These are phyloP conservation scores for Metschnikowia vanudenii DNA, from an alignment of 805 yeast genomes.

Conservation along the genomic window DNA sequence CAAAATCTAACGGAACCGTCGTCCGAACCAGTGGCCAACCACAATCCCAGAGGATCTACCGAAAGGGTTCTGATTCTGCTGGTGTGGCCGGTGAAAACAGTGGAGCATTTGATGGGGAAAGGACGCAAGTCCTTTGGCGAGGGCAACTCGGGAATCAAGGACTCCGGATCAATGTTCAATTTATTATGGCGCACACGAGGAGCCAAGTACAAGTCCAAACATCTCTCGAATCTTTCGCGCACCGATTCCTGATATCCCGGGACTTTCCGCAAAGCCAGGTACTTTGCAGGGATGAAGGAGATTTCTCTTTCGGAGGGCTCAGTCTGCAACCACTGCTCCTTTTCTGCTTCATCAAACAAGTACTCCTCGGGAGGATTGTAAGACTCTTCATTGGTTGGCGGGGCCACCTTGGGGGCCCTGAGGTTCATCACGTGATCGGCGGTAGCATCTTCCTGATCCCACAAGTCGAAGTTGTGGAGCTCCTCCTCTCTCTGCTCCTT, in stretches of 20 bases:
- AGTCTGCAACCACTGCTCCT: slow-evolving; percentile 60
- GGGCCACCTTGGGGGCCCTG: slow-evolving; percentile 92
- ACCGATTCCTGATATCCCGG: slow-evolving; percentile 87
- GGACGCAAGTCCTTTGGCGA: slow-evolving; percentile 96
- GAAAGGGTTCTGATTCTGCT: slow-evolving; percentile 80
- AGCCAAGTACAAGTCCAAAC: slow-evolving; percentile 89
- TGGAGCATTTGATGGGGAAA: slow-evolving; percentile 89
- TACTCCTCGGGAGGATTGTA: slow-evolving; percentile 98
- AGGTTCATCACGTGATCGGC: slow-evolving; percentile 84
- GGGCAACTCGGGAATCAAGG: slow-evolving; percentile 92
- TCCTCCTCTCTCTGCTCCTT: slow-evolving; percentile 53
- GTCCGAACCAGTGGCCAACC: slow-evolving; percentile 97
- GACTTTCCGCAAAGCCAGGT: slow-evolving; percentile 77
- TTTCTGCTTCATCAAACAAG: slow-evolving; percentile 74
- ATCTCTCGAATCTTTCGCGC: slow-evolving; percentile 91
- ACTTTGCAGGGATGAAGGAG: slow-evolving; percentile 81
- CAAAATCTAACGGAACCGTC: slow-evolving; percentile 95
- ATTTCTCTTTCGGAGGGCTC: slow-evolving; percentile 78
- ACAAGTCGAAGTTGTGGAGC: slow-evolving; percentile 66
- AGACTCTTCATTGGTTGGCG: slow-evolving; percentile 95
- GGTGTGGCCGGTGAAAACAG: slow-evolving; percentile 77
- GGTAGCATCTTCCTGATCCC: slow-evolving; percentile 59
- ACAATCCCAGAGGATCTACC: slow-evolving; percentile 85
- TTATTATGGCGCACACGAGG: slow-evolving; percentile 93
- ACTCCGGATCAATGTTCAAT: slow-evolving; percentile 92